Evolutionary conservation across 2,329 filamentous ascomycete genomes (phyloP).

Genomic region (Xylariaceae sp.): DNA sequence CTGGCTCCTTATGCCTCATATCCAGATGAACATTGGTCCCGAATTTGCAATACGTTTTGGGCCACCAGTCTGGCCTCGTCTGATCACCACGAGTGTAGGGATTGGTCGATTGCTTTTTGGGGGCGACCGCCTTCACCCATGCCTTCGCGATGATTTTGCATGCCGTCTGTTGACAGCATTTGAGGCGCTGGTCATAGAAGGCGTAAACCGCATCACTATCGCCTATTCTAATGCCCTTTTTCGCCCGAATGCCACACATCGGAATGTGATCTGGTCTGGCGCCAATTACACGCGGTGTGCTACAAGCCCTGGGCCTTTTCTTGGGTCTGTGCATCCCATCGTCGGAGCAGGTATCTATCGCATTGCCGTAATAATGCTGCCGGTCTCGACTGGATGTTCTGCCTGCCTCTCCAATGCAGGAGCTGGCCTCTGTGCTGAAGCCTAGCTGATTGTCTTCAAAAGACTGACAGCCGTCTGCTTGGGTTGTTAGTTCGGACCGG

Average conservation of each 20-base stretch:
- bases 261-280: slow-evolving; percentile 40
- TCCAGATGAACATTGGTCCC: slow-evolving; percentile 47
- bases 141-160: slow-evolving; percentile 71
- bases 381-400: slow-evolving; percentile 19
- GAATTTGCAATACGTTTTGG: slow-evolving; percentile 43
- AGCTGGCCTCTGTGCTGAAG: slow-evolving; percentile 15
- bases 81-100: slow-evolving; percentile 65
- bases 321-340: slow-evolving; percentile 33
- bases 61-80: slow-evolving; percentile 65
- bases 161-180: slow-evolving; percentile 64
- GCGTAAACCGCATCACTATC: slow-evolving; percentile 52
- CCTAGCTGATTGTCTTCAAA: slow-evolving; percentile 20
- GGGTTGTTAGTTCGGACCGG: not conserved
- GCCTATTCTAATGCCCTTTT: slow-evolving; percentile 48
- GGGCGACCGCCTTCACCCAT: slow-evolving; percentile 71
- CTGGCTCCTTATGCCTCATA: slow-evolving; percentile 67
- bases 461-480: not conserved
- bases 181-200: slow-evolving; percentile 60
- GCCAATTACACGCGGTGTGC: slow-evolving; percentile 16
- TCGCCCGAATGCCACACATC: slow-evolving; percentile 37
- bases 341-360: slow-evolving; percentile 25
- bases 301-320: slow-evolving; percentile 33
- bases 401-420: slow-evolving; percentile 11
- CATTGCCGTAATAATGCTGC: not conserved
- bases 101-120: slow-evolving; percentile 71